phyloP scores from a whole-genome alignment of 495 filamentous ascomycete species.

The Trichocladium uniseriatum region DNA sequence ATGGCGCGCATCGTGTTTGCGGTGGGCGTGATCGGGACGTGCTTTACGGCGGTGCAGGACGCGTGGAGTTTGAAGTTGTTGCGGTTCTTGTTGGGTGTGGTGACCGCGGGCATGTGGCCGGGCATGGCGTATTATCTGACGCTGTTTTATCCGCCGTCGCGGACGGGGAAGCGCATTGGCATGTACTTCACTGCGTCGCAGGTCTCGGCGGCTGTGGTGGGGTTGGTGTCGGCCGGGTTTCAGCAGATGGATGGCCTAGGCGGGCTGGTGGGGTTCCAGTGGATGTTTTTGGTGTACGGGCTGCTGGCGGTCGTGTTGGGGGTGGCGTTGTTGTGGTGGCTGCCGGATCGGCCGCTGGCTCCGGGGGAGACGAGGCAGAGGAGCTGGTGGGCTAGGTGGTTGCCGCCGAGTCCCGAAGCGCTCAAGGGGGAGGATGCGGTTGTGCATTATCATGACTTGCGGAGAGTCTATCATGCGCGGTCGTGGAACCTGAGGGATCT shows the following conservation, averaged over 20 bases:
- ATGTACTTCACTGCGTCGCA: slow-evolving; percentile 85
- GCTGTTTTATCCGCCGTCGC: slow-evolving; percentile 79
- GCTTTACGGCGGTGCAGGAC: slow-evolving; percentile 68
- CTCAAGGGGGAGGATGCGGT: slow-evolving; percentile 68
- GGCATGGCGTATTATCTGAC: slow-evolving; percentile 93
- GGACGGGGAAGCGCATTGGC: slow-evolving; percentile 81
- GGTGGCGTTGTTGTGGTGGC: slow-evolving; percentile 72
- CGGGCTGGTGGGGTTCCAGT: slow-evolving; percentile 77
- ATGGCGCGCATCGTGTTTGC: slow-evolving; percentile 88
- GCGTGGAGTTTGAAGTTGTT: slow-evolving; percentile 88
- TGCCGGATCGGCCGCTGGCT: slow-evolving; percentile 69
- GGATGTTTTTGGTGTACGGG: slow-evolving; percentile 92
- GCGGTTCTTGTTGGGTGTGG: slow-evolving; percentile 75
- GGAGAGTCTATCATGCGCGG: slow-evolving; percentile 62
- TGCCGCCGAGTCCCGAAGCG: slow-evolving; percentile 58
- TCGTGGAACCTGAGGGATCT: slow-evolving; percentile 65
- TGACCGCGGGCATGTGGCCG: slow-evolving; percentile 91
- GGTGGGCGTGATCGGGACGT: slow-evolving; percentile 73
- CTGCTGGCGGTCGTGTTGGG: slow-evolving; percentile 63
- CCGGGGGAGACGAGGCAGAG: slow-evolving; percentile 47
- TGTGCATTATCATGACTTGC: slow-evolving; percentile 78
- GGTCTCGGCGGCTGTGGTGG: slow-evolving; percentile 82
- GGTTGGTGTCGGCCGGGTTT: slow-evolving; percentile 83
- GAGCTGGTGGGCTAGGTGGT: slow-evolving; percentile 44
- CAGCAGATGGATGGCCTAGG: slow-evolving; percentile 75